Base-by-base conservation (phyloP, 1,139 yeast species). In the Debaryomyces fabryi region DNA sequence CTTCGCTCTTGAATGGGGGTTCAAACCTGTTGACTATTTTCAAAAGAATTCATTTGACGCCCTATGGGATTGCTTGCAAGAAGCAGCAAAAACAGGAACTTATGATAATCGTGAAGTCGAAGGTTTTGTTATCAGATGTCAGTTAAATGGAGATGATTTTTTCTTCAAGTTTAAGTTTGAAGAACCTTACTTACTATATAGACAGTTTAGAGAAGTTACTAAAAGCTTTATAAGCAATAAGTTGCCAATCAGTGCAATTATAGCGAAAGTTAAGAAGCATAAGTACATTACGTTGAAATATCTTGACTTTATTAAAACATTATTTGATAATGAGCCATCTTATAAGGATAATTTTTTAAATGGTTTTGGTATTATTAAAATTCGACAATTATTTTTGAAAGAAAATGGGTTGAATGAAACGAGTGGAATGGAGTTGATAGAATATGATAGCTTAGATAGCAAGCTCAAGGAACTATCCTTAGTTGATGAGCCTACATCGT, bases 101-200 rank as follows among this genome's bases (percentile, higher is more conserved):
- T 91, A 84, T 69, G 69, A 86, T 1, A 83, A 78, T 2, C 70
- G 75, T 39, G 97, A 90, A 56, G 79, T 89, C 6, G 99, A 95
- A 69, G 99, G 99, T 0, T 95, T 93, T 69, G 99, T 95, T 2
- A 74, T 95, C 5, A 74, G 99, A 45, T 82, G 93, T 57, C 69
- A 72, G 44, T 50, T 55, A 13, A 55, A 48, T 13, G 62, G 59
- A 3, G 57, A 54, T 18, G 64, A 62, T 12, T 90, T 79, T 59
- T 90, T 95, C 67, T 95, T 91, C 80, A 95, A 95, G 69, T 93
- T 76, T 71, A 95, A 95, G 66, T 93, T 95, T 64, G 96, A 91
- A 56, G 97, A 95, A 67, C 99, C 99, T 0, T 95, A 95, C 60
- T 71, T 90, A 46, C 78, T 95, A 75, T 95, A 91, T 64, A 78